A percentile compares a stretch with the other conserved stretches of the same genome.
Conservation (phyloP, 176 grass and related monocot genomes). For the Ensete glaucum region DNA sequence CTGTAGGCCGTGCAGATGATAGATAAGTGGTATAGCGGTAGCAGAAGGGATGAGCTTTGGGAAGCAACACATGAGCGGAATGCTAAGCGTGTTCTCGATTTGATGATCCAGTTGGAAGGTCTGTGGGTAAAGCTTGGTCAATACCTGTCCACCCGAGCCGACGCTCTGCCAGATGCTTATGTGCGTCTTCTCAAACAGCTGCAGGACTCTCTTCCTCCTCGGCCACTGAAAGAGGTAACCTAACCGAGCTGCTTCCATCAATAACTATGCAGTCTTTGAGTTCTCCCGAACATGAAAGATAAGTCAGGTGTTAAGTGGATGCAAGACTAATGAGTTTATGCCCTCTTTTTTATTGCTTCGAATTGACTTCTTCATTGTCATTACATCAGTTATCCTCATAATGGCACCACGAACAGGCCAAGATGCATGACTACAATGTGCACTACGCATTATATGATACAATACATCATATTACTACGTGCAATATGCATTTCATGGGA, state of each 20-base stretch:
- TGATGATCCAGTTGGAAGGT: slow-evolving; percentile 89
- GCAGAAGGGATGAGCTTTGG: slow-evolving; percentile 53
- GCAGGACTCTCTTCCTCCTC: slow-evolving; percentile 85
- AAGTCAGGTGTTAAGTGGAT: neutral
- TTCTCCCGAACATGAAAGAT: neutral
- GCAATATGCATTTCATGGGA: neutral
- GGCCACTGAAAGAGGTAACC: slow-evolving; percentile 67
- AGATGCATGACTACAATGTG: neutral
- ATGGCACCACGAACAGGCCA: neutral
- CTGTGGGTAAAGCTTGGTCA: slow-evolving; percentile 96
- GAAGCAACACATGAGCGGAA: slow-evolving; percentile 71
- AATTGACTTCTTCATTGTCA: neutral
- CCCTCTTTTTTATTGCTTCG: neutral
- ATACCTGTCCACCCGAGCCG: slow-evolving; percentile 95
- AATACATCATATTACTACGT: neutral
- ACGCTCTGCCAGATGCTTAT: slow-evolving; percentile 87
- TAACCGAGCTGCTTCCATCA: slow-evolving; percentile 5
- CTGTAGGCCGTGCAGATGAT: slow-evolving; percentile 73
- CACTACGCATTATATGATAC: neutral
- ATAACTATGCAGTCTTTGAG: neutral
- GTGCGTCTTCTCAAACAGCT: slow-evolving; percentile 69
- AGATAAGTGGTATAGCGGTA: slow-evolving; percentile 57
- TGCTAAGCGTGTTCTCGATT: slow-evolving; percentile 70
- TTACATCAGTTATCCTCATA: neutral
- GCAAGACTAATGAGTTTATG: neutral